Percentiles rank a stretch among this genome's conserved stretches.
These are phyloP conservation scores for Fistulina hepatica DNA, from an alignment of 1,284 basidiomycete species.

Conservation along the genomic window DNA sequence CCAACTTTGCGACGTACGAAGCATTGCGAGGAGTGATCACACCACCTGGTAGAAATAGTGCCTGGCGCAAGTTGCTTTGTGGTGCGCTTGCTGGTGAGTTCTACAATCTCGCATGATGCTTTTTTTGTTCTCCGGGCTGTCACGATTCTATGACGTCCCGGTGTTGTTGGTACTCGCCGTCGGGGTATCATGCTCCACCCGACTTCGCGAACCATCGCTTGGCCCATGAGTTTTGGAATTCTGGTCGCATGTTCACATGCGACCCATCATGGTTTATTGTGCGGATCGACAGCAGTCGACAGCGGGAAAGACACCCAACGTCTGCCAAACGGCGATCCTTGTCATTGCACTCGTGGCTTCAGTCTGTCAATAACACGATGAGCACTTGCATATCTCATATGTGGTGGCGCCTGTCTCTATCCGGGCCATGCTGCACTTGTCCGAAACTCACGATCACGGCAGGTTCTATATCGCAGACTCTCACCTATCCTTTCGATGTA, in stretches of 20 bases:
- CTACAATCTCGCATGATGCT: conserved; percentile 1
- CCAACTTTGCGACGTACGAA: conserved; percentile 78
- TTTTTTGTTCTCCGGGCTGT: conserved; percentile 5
- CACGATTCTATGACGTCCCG: conserved; percentile 9
- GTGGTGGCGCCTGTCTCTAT: conserved; percentile 1
- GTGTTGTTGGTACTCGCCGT: too few species aligned
- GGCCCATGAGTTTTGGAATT: too few species aligned
- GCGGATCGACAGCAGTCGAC: too few species aligned
- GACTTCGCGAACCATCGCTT: too few species aligned
- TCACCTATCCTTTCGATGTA: conserved; percentile 96
- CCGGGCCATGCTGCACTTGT: background rate
- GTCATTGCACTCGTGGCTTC: too few species aligned
- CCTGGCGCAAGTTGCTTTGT: conserved; percentile 56
- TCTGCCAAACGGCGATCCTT: too few species aligned
- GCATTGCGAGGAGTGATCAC: conserved; percentile 60
- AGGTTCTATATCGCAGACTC: conserved; percentile 82
- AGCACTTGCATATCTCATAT: too few species aligned
- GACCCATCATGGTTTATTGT: too few species aligned
- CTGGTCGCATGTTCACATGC: too few species aligned
- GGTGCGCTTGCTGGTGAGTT: conserved; percentile 65
- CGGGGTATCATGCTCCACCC: too few species aligned
- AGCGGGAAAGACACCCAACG: too few species aligned
- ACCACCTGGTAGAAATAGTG: conserved; percentile 60
- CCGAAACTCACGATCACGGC: conserved; percentile 2
- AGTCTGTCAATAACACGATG: too few species aligned